Evolutionary conservation across 352 stramenopile genomes (phyloP).

Genomic region (Detonula confervacea): DNA sequence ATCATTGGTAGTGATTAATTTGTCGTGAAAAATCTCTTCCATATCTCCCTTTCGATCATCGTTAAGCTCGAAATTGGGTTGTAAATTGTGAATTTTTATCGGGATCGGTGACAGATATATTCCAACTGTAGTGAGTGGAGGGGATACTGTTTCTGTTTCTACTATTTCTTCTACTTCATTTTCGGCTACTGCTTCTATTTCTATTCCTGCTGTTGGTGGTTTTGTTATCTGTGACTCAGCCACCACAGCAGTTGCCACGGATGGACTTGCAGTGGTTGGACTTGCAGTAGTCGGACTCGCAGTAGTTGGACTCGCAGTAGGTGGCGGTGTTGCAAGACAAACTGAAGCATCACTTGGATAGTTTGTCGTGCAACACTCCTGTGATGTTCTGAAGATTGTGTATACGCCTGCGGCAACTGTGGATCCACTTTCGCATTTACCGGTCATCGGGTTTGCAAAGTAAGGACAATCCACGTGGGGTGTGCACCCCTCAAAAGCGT

Average conservation of each 20-base stretch:
- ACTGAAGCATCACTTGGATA: slow-evolving; percentile 8
- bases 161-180: too few relatives aligned
- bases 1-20: not conserved
- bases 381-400: slow-evolving; percentile 20
- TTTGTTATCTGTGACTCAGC: too few relatives aligned
- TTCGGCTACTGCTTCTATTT: too few relatives aligned
- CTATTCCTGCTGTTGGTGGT: too few relatives aligned
- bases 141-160: not conserved
- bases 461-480: slow-evolving; percentile 25
- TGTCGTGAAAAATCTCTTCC: slow-evolving; percentile 10
- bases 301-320: not conserved
- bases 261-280: not conserved
- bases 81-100: slow-evolving; percentile 18
- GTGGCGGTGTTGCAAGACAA: slow-evolving; percentile 8
- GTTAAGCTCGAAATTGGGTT: slow-evolving; percentile 1
- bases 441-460: slow-evolving; percentile 20
- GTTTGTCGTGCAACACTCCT: slow-evolving; percentile 15
- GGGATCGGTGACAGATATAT: slow-evolving; percentile 17
- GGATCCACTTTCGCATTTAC: slow-evolving; percentile 14
- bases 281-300: not conserved
- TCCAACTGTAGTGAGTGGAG: slow-evolving; percentile 4
- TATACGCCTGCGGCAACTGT: slow-evolving; percentile 11
- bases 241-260: too few relatives aligned
- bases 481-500: slow-evolving; percentile 23
- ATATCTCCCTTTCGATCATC: slow-evolving; percentile 2